Evolutionary conservation across 2,329 filamentous ascomycete species (phyloP).

Genomic region (Drechslerella stenobrocha): DNA sequence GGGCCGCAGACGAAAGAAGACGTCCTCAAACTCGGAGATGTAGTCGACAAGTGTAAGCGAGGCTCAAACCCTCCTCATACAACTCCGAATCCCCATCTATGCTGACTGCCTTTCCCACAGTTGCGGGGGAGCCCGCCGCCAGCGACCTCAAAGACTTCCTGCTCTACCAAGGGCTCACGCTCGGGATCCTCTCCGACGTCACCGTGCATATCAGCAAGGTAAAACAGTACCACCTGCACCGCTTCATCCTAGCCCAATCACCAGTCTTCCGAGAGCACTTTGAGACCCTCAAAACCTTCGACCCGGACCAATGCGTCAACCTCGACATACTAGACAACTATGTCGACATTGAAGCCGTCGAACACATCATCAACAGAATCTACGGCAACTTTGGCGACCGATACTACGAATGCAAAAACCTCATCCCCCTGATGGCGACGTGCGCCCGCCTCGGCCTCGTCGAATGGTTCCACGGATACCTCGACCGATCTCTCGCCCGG

Average conservation of each 20-base stretch:
- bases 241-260: conserved; percentile 36
- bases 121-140: conserved; percentile 1
- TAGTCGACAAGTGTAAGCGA: conserved; percentile 4
- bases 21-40: conserved; percentile 10
- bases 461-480: conserved; percentile 30
- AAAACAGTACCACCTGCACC: conserved; percentile 20
- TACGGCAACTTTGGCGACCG: conserved; percentile 42
- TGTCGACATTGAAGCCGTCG: conserved; percentile 20
- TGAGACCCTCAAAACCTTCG: background rate
- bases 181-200: conserved; percentile 26
- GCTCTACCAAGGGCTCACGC: conserved; percentile 23
- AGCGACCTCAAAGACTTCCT: conserved; percentile 36
- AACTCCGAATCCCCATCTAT: background rate
- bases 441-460: conserved; percentile 27
- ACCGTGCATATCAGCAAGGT: conserved; percentile 14
- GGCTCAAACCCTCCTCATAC: background rate
- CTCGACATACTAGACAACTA: conserved; percentile 27
- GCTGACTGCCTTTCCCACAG: background rate
- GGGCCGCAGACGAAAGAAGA: conserved; percentile 3
- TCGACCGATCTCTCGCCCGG: conserved; percentile 29
- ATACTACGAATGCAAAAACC: conserved; percentile 41
- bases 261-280: conserved; percentile 25
- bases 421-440: conserved; percentile 23
- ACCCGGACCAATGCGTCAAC: conserved; percentile 5
- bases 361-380: conserved; percentile 38